Base-by-base conservation (phyloP, 1,284 basidiomycete genomes). In the Ustilago cynodontis region DNA sequence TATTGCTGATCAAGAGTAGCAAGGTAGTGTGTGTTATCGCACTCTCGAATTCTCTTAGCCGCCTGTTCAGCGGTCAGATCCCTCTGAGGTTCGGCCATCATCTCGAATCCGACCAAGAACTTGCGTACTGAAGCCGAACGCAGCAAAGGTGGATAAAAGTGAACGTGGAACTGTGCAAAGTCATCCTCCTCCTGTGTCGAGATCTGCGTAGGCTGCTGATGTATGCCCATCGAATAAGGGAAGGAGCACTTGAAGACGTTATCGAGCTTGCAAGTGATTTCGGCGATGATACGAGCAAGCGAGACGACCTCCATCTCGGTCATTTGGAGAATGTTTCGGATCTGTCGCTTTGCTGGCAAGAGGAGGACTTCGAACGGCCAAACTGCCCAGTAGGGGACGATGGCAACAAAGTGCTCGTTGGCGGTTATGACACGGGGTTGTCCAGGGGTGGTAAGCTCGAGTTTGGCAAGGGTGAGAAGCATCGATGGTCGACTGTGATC, bases 321-420 rank as follows among this genome's bases (percentile, higher is more conserved):
- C 65, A 86, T 78, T 20, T 83, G 72, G 13, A 67, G 66, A 2
- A 86, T 52, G 37, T 74, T 71, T 2, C 60, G 29, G 43, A 86
- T 80, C 37, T 82, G 83, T 4, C 84, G 65, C 41, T 70, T 49
- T 50, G 78, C 54, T 0, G 65, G 71, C 35, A 78, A 59, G 33
- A 78, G 86, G 69, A 98, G 87, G 16, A 93, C 89, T 86, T 98
- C 95, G 83, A 92, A 98, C 0, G 95, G 95, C 95, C 95, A 98
- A 31, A 91, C 90, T 1, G 95, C 95, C 95, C 95, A 98, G 91
- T 93, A 98, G 0, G 95, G 95, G 0, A 98, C 94, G 6, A 98
- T 84, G 0, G 92, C 94, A 5, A 94, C 88, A 90, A 94, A 98
- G 80, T 94, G 89, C 4, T 92, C 89, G 80, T 94, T 93, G 85